Conservation (phyloP, 2,329 filamentous ascomycete species). For the Neonectria ditissima region DNA sequence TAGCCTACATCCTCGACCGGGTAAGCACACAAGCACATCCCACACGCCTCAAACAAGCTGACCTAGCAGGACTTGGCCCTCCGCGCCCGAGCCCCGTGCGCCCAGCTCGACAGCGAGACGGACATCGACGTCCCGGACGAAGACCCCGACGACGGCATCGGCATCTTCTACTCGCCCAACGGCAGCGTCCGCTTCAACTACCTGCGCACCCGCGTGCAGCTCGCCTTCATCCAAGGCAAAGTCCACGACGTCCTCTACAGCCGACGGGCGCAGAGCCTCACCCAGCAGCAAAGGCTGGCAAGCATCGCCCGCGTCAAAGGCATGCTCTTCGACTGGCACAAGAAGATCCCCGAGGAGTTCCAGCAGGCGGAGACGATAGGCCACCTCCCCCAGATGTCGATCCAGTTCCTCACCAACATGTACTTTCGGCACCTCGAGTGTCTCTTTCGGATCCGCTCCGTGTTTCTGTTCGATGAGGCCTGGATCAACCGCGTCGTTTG, state of each 20-base stretch:
- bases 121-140: conserved; percentile 46
- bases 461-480: conserved; percentile 35
- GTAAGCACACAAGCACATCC: not conserved
- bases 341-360: conserved; percentile 27
- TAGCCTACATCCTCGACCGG: conserved; percentile 51
- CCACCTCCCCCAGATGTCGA: conserved; percentile 3
- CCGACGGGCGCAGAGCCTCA: conserved; percentile 11
- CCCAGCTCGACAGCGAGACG: conserved; percentile 52
- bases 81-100: conserved; percentile 47
- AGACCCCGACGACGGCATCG: conserved; percentile 21
- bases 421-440: conserved; percentile 37
- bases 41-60: not conserved
- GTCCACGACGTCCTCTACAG: conserved; percentile 34
- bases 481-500: conserved; percentile 33
- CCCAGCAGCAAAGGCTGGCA: conserved; percentile 4
- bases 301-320: conserved; percentile 18
- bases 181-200: conserved; percentile 29
- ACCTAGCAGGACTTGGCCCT: conserved; percentile 50
- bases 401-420: conserved; percentile 24
- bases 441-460: conserved; percentile 27
- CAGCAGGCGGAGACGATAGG: conserved; percentile 6
- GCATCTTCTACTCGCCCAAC: conserved; percentile 25
- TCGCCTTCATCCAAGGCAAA: conserved; percentile 40
- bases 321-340: conserved; percentile 30
- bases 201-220: conserved; percentile 25